Percentiles rank a stretch among this genome's conserved stretches.
Conservation (phyloP, 2,329 filamentous ascomycete species). For the Phialophora verrucosa region DNA sequence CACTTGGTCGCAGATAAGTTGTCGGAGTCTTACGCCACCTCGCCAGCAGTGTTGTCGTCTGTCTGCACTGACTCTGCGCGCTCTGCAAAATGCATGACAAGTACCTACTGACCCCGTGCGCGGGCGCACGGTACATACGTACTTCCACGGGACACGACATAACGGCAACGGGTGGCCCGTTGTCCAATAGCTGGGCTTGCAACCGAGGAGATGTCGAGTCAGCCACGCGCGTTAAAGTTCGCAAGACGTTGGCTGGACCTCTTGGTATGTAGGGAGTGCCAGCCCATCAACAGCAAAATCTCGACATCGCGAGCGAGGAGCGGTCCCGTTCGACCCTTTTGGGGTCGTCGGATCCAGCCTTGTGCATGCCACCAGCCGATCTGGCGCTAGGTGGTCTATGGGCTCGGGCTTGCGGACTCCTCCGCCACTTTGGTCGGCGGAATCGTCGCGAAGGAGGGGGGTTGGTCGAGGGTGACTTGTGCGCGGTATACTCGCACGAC, state of each 20-base stretch:
- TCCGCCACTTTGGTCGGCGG: too few relatives aligned
- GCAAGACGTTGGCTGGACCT: neutral
- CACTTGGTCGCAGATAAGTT: neutral
- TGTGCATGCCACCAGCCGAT: neutral
- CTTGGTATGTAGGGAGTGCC: neutral
- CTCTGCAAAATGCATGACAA: neutral
- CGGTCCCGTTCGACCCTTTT: neutral
- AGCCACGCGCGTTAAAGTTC: neutral
- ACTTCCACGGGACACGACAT: neutral
- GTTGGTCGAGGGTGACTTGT: neutral
- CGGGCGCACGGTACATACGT: too few relatives aligned
- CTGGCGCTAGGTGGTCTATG: neutral
- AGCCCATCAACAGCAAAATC: neutral
- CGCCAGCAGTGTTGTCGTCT: neutral
- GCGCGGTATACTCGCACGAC: neutral
- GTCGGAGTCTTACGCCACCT: neutral
- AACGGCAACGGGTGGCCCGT: neutral
- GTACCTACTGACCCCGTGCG: too few relatives aligned
- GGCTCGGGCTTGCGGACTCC: neutral
- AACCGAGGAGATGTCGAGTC: slow-evolving; percentile 5
- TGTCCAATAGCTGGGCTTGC: neutral
- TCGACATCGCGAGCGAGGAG: neutral
- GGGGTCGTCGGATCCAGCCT: neutral
- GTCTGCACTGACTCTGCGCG: neutral
- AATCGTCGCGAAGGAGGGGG: neutral